Conservation (phyloP, 345 rosid species). For the Camelina laxa region DNA sequence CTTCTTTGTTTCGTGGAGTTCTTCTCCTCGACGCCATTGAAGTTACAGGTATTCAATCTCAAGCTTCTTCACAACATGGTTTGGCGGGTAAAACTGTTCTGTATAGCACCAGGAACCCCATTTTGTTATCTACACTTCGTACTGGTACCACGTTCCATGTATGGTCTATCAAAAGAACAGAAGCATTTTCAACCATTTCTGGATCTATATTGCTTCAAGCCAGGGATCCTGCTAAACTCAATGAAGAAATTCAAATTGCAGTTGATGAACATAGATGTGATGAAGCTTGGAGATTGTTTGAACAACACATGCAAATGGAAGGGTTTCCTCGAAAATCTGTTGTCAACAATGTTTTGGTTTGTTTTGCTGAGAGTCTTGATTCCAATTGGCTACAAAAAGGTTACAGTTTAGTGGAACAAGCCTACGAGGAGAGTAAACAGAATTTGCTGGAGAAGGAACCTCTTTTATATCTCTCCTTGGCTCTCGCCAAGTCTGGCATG, state of each 20-base stretch:
- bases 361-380: constrained; percentile 66
- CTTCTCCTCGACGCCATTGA: constrained; percentile 16
- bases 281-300: constrained; percentile 72
- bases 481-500: constrained; percentile 72
- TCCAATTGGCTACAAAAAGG: constrained; percentile 69
- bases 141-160: constrained; percentile 16
- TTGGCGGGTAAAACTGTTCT: constrained; percentile 5
- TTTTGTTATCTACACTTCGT: constrained; percentile 10
- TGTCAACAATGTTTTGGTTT: constrained; percentile 62
- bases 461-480: constrained; percentile 74
- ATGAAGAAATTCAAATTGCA: constrained; percentile 63
- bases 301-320: constrained; percentile 81
- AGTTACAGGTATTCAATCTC: constrained; percentile 34
- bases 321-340: constrained; percentile 80
- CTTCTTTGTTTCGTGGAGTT: constrained; percentile 37
- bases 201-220: constrained; percentile 82
- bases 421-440: constrained; percentile 75
- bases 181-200: constrained; percentile 50
- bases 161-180: constrained; percentile 30
- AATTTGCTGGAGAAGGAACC: constrained; percentile 73
- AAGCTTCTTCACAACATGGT: constrained; percentile 30
- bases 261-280: constrained; percentile 55
- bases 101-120: neutral
- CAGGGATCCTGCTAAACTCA: constrained; percentile 73
- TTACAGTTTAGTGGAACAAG: constrained; percentile 64